Evolutionary conservation across 129 eudicot species (phyloP).

Genomic region (Artemisia argyi): DNA sequence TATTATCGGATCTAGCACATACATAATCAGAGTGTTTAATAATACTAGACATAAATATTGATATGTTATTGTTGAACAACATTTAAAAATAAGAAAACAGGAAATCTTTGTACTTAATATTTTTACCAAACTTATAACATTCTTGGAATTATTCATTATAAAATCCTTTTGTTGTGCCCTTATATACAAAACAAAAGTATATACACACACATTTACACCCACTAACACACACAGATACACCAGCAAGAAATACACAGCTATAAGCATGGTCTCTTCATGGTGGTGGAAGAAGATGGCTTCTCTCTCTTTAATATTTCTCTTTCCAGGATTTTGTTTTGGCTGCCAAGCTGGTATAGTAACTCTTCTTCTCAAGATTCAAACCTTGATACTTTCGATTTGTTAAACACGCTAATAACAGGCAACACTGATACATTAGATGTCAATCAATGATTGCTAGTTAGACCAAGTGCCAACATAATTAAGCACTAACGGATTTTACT

Average conservation of each 20-base stretch:
- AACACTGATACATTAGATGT: too few species aligned
- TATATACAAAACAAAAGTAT: background rate
- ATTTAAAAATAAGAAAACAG: slow-evolving; percentile 15
- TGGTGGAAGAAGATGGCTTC: slow-evolving; percentile 33
- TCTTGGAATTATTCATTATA: slow-evolving; percentile 23
- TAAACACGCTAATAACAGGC: too few species aligned
- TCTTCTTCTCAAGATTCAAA: background rate
- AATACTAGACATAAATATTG: slow-evolving; percentile 5
- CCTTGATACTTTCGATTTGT: too few species aligned
- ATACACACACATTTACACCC: background rate
- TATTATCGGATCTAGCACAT: slow-evolving; percentile 14
- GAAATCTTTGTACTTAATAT: slow-evolving; percentile 47
- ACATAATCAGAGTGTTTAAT: background rate
- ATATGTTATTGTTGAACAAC: slow-evolving; percentile 33
- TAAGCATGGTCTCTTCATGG: slow-evolving; percentile 32
- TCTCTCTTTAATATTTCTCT: slow-evolving; percentile 36
- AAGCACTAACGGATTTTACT: background rate
- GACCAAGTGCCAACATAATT: background rate
- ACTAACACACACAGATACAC: slow-evolving; percentile 19
- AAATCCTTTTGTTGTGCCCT: slow-evolving; percentile 16
- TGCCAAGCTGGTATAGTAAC: slow-evolving; percentile 29
- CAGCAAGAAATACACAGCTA: background rate
- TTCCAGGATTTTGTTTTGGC: slow-evolving; percentile 42
- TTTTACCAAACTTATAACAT: slow-evolving; percentile 28
- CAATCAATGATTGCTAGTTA: too few species aligned